phyloP scores from a whole-genome alignment of 2,329 filamentous ascomycete species.

The Botrytis medusae region DNA sequence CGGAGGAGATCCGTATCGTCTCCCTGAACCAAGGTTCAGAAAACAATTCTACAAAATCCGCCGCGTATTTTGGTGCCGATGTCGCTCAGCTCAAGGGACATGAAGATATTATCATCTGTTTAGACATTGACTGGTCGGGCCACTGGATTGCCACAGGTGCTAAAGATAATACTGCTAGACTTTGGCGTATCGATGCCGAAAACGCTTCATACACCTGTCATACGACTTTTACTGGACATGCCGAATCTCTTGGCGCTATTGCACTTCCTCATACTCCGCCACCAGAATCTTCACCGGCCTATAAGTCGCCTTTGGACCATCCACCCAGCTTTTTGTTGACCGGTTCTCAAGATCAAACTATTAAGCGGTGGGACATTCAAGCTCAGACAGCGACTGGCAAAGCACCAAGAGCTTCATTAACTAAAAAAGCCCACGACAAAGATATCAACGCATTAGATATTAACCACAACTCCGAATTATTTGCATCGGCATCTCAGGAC shows the following conservation, averaged over 20 bases:
- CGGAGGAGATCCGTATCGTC: slow-evolving; percentile 86
- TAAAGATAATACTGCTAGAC: slow-evolving; percentile 90
- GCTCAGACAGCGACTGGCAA: slow-evolving; percentile 49
- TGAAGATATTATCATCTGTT: slow-evolving; percentile 90
- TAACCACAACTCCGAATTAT: slow-evolving; percentile 71
- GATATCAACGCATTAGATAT: slow-evolving; percentile 95
- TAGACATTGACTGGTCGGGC: slow-evolving; percentile 95
- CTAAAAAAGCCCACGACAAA: slow-evolving; percentile 95
- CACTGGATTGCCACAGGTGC: slow-evolving; percentile 95
- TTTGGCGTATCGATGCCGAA: slow-evolving; percentile 82
- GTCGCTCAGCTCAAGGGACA: slow-evolving; percentile 84
- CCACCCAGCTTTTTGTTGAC: slow-evolving; percentile 85
- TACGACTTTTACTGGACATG: slow-evolving; percentile 83
- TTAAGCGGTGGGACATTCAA: slow-evolving; percentile 87
- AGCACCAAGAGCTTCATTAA: slow-evolving; percentile 70
- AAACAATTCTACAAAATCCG: slow-evolving; percentile 36
- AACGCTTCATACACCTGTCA: slow-evolving; percentile 76
- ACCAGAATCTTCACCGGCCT: slow-evolving; percentile 65
- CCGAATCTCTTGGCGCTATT: slow-evolving; percentile 90
- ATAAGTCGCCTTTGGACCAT: slow-evolving; percentile 70
- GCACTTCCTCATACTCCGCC: slow-evolving; percentile 73
- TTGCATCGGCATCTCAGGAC: slow-evolving; percentile 95
- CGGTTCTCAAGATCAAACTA: slow-evolving; percentile 90
- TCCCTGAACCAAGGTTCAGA: slow-evolving; percentile 54
- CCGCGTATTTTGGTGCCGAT: slow-evolving; percentile 82